Conservation (phyloP, 75 land plant species). For the Sequoiadendron giganteum region DNA sequence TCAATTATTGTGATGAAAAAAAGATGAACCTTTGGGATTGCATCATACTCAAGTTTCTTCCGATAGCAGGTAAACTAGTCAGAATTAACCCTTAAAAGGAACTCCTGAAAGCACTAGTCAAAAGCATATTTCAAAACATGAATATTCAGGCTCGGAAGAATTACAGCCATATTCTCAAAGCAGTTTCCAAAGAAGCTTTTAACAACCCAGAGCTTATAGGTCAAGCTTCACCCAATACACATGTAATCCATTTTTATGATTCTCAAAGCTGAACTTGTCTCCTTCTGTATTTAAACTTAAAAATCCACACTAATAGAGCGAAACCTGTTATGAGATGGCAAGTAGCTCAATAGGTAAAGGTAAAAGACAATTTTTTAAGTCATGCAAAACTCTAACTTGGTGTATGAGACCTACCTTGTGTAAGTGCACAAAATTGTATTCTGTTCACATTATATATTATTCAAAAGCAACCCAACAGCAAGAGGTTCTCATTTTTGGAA, state of each 20-base stretch:
- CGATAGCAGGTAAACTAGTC: not conserved
- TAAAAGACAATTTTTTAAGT: not conserved
- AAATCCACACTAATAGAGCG: not conserved
- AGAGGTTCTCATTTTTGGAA: not conserved
- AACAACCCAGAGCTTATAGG: not conserved
- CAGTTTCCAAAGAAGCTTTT: not conserved
- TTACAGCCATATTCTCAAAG: not conserved
- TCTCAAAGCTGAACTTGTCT: not conserved
- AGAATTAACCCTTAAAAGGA: not conserved
- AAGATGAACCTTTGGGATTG: not conserved
- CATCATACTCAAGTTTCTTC: not conserved
- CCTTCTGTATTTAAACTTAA: not conserved
- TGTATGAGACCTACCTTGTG: not conserved
- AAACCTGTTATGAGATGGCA: not conserved
- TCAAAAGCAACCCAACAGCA: not conserved
- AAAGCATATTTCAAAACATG: not conserved
- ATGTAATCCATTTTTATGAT: not conserved
- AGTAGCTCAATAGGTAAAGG: not conserved
- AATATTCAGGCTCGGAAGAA: not conserved
- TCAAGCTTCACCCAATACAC: not conserved
- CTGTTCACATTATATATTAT: not conserved
- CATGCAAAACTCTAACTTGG: not conserved
- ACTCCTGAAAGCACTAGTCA: not conserved
- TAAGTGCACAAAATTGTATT: not conserved
- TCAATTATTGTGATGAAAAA: not conserved